phyloP scores from a whole-genome alignment of 139 green algal species.

The Deuterostichococcus epilithicus region DNA sequence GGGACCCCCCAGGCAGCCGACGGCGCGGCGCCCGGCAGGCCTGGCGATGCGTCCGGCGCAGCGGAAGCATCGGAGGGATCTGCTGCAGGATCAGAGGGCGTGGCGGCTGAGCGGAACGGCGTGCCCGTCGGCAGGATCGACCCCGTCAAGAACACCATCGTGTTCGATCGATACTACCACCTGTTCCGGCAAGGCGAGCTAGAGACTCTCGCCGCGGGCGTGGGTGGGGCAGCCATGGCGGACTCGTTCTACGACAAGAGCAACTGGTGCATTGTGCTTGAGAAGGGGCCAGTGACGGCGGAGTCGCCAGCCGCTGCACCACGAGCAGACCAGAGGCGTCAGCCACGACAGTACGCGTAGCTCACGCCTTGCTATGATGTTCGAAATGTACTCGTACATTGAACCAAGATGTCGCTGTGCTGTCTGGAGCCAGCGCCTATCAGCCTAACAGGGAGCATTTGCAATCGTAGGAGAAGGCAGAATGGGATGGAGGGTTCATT shows the following conservation, averaged over 20 bases:
- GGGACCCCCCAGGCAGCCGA: background rate
- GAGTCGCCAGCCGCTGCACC: too few species aligned
- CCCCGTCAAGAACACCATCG: conserved; percentile 65
- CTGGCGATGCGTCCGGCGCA: background rate
- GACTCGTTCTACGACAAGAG: conserved; percentile 77
- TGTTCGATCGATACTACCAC: conserved; percentile 97
- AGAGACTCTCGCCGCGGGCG: conserved; percentile 46
- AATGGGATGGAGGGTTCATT: too few species aligned
- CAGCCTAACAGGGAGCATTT: too few species aligned
- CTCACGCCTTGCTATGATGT: too few species aligned
- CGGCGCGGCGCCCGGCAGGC: background rate
- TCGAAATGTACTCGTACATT: too few species aligned
- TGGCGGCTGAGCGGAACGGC: background rate
- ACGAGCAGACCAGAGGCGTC: too few species aligned
- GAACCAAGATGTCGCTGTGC: too few species aligned
- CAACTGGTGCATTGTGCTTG: conserved; percentile 85
- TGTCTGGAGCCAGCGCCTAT: too few species aligned
- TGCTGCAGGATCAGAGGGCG: background rate
- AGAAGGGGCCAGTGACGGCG: background rate
- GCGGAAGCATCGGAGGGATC: background rate
- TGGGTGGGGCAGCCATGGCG: conserved; percentile 38
- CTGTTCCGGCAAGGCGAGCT: conserved; percentile 85
- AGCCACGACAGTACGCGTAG: too few species aligned
- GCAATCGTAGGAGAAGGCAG: too few species aligned
- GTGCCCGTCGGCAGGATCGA: conserved; percentile 46